Evolutionary conservation across 306 rosid species (phyloP), one percentile per base, ranked within the genome.

Genomic region (Boehmeria nivea): DNA sequence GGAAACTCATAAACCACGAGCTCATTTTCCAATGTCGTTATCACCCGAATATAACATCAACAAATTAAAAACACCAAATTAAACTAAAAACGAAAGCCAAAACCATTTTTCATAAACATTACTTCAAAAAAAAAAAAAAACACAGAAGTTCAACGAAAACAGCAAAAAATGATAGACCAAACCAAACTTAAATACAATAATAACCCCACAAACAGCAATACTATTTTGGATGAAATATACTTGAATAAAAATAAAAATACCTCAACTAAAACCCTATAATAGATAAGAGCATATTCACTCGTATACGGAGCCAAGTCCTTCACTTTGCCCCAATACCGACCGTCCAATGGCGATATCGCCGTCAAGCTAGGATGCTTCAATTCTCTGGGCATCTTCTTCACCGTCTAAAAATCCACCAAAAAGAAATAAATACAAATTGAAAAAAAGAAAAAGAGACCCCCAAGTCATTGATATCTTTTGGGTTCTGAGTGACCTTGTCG

Each of bases 261-360:
- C 94, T 84, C 94, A 23, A 81, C 94, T 19, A 81, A 47, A 21
- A 84, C 78, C 37, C 94, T 60, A 45, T 61, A 81, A 69, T 62
- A 84, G 33, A 78, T 81, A 16, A 84, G 70, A 12, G 78, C 94
- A 57, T 73, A 81, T 53, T 84, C 94, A 54, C 85, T 76, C 78
- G 73, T 52, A 12, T 36, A 76, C 47, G 78, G 88, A 68, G 81
- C 67, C 68, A 84, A 64, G 45, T 84, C 85, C 73, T 78, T 73
- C 28, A 84, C 83, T 70, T 78, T 78, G 23, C 61, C 61, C 81
- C 88, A 70, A 54, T 81, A 84, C 16, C 94, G 94, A 40, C 94
- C 88, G 56, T 84, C 94, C 75, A 84, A 68, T 2, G 94, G 94
- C 15, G 94, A 84, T 60, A 84, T 27, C 57, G 94, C 83, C 31